These are phyloP conservation scores for Prunus mira DNA, from an alignment of 306 rosid species.

Conservation along the genomic window DNA sequence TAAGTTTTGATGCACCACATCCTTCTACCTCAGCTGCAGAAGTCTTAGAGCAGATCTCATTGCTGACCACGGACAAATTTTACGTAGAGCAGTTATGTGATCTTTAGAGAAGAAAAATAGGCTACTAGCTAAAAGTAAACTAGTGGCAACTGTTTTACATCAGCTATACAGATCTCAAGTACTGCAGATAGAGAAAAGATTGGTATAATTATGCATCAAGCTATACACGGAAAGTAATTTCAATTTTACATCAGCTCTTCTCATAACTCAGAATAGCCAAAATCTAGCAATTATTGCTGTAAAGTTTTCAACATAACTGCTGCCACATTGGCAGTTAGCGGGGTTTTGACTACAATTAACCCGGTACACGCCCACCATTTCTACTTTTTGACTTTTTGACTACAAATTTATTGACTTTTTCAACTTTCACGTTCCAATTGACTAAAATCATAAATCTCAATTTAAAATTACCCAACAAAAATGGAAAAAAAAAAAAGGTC, in stretches of 20 bases:
- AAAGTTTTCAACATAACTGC: background rate
- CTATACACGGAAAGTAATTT: background rate
- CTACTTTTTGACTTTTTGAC: too few species aligned
- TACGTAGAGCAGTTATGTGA: constrained; percentile 83
- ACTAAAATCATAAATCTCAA: background rate
- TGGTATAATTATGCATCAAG: too few species aligned
- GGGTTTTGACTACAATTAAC: background rate
- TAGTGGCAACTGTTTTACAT: background rate
- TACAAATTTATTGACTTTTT: background rate
- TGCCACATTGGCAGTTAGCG: background rate
- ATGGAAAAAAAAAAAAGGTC: background rate
- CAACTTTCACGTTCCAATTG: background rate
- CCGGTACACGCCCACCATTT: background rate
- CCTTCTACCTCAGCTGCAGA: constrained; percentile 99
- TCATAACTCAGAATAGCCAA: background rate
- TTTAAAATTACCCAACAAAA: too few species aligned
- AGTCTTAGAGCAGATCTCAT: constrained; percentile 90
- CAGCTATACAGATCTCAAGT: too few species aligned
- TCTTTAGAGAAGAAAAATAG: constrained; percentile 48
- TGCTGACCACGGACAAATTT: constrained; percentile 94
- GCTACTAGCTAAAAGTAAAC: constrained; percentile 1
- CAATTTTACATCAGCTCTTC: background rate
- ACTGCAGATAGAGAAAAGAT: too few species aligned
- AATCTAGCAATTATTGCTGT: background rate
- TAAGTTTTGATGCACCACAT: constrained; percentile 92